Evolutionary conservation across 2,329 filamentous ascomycete genomes (phyloP), one percentile per base, ranked within the genome.

Genomic region (Ascosphaera apis): DNA sequence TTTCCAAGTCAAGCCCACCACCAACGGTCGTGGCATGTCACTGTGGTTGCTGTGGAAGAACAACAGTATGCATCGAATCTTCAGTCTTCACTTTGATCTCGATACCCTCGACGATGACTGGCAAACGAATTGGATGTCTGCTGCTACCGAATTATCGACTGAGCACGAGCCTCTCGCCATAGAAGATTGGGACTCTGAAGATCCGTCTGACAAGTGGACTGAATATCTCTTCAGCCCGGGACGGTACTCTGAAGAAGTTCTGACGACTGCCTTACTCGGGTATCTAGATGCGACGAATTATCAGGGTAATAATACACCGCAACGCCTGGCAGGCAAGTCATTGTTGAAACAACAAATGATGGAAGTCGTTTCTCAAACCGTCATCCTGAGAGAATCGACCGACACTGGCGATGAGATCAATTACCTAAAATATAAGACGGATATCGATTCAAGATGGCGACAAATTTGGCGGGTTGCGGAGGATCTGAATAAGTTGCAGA

Each of bases 1-100:
- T 49, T 86, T 86, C 48, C 66, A 67, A 34, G 58, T 82, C 15
- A 63, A 69, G 15, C 60, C 58, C 2, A 56, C 57, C 39, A 51
- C 63, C 27, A 61, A 65, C 37, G 66, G 65, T n/a, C 65, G 61
- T 35, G 58, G 55, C 13, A 65, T 70, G 47, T 66, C 66, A 43
- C 48, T 86, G 30, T 88, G 80, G 80, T 66, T 77, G 2, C 54
- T 88, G 31, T 86, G 79, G 78, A 82, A 83, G 57, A 83, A 83
- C 51, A 83, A 84, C 50, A 73, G 77, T 46, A 71, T 73, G 2
- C 83, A 82, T 48, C 66, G 76, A 40, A 65, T 83, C 7, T 78
- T 80, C 51, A 70, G 68, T 39, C 54, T 93, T 31, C 72, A 72
- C 33, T 77, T 91, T 43, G 66, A 76, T 44, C 61, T 76, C n/a